Evolutionary conservation across 2,329 filamentous ascomycete species (phyloP).

Genomic region (Tolypocladium cylindrosporum): DNA sequence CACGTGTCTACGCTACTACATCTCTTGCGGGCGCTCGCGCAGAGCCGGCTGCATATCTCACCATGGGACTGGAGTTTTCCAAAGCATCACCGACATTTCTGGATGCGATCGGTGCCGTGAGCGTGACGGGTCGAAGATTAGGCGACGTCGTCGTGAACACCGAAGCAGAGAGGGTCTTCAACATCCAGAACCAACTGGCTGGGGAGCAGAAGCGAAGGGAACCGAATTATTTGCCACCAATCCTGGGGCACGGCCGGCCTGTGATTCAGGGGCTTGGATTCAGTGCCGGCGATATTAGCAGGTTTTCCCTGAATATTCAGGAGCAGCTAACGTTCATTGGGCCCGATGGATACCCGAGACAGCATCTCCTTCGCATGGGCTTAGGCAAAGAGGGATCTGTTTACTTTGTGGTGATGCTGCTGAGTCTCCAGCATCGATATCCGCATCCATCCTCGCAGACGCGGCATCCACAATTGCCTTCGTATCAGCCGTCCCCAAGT

Average conservation of each 20-base stretch:
- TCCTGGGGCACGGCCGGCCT: constrained; percentile 45
- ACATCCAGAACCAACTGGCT: constrained; percentile 41
- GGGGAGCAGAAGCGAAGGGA: constrained; percentile 48
- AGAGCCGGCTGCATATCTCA: constrained; percentile 48
- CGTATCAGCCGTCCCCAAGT: constrained; percentile 23
- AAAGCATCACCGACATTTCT: constrained; percentile 46
- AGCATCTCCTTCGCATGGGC: constrained; percentile 41
- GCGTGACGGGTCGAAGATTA: constrained; percentile 38
- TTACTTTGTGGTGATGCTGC: constrained; percentile 48
- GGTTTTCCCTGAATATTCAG: constrained; percentile 40
- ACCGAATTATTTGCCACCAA: constrained; percentile 54
- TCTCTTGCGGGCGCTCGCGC: constrained; percentile 28
- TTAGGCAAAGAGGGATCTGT: constrained; percentile 51
- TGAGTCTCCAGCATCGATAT: constrained; percentile 26
- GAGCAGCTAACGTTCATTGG: constrained; percentile 46
- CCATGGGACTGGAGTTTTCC: constrained; percentile 46
- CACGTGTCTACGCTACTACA: constrained; percentile 36
- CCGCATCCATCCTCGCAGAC: constrained; percentile 35
- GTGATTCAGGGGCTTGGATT: constrained; percentile 47
- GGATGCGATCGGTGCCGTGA: constrained; percentile 41
- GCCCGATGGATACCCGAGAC: constrained; percentile 39
- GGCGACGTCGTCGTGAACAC: constrained; percentile 40
- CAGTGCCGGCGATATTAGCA: constrained; percentile 39
- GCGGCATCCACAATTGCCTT: constrained; percentile 31
- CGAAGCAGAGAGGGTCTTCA: constrained; percentile 42